Evolutionary conservation across 2,329 filamentous ascomycete species (phyloP).

Genomic region (Aspergillus pseudotamarii): DNA sequence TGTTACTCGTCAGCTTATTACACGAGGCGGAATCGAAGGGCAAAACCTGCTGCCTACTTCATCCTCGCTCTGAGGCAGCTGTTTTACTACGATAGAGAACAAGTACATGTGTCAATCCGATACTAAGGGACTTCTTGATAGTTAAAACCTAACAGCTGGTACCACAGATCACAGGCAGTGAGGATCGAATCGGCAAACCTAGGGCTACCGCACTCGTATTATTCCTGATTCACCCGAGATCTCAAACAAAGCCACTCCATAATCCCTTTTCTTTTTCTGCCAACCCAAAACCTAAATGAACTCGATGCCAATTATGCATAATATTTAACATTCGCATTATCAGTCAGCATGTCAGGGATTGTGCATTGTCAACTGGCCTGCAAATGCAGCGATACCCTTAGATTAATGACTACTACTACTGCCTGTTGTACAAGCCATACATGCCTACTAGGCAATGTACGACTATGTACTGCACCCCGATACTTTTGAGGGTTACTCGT

Average conservation of each 20-base stretch:
- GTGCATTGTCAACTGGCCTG: not conserved
- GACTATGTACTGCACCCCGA: not conserved
- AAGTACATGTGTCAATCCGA: not conserved
- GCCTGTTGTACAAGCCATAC: not conserved
- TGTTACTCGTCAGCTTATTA: not conserved
- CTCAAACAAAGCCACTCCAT: not conserved
- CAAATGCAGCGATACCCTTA: conserved; percentile 5
- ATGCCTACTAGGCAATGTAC: not conserved
- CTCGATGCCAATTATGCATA: not conserved
- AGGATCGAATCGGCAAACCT: not conserved
- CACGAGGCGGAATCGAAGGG: not conserved
- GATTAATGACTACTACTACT: not conserved
- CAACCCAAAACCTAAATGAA: not conserved
- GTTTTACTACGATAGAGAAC: not conserved
- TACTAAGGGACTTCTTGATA: not conserved
- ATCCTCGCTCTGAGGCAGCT: not conserved
- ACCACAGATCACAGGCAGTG: not conserved
- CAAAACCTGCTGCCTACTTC: not conserved
- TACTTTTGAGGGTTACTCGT: not conserved
- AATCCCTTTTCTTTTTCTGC: not conserved
- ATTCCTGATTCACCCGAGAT: conserved; percentile 1
- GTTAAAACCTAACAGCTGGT: no score
- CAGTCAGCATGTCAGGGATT: not conserved
- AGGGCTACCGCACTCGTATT: not conserved
- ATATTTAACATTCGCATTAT: not conserved